Evolutionary conservation across 257 asterid species (phyloP).

Genomic region (Marsdenia floribunda): DNA sequence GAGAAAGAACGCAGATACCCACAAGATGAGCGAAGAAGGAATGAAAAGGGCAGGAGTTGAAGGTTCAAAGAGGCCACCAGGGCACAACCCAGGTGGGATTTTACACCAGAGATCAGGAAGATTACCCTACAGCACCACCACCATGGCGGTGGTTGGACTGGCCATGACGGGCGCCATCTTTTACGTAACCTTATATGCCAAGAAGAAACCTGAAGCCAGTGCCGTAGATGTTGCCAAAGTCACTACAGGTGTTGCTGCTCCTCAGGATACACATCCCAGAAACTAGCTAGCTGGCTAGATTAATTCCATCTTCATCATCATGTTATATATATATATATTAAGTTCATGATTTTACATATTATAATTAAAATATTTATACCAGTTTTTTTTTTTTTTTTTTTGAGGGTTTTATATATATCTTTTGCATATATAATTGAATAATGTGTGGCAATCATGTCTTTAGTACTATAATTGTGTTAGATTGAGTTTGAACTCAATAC

Average conservation of each 20-base stretch:
- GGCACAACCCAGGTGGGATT: conserved; percentile 50
- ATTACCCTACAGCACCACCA: background rate
- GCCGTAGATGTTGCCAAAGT: conserved; percentile 59
- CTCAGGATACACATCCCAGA: conserved; percentile 52
- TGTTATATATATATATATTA: no score
- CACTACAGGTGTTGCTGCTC: conserved; percentile 33
- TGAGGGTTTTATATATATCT: no score
- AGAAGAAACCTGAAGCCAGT: conserved; percentile 62
- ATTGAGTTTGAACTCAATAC: no score
- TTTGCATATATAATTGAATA: no score
- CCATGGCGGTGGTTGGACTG: conserved; percentile 37
- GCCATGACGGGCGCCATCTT: conserved; percentile 46
- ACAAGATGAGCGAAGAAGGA: conserved; percentile 76
- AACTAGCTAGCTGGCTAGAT: conserved; percentile 27
- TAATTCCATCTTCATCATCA: no score
- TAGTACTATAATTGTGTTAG: no score
- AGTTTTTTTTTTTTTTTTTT: no score
- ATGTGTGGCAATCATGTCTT: no score
- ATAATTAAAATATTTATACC: no score
- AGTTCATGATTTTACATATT: no score
- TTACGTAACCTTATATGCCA: conserved; percentile 56
- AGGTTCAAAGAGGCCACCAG: conserved; percentile 56
- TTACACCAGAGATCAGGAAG: conserved; percentile 29
- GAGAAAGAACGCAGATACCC: conserved; percentile 71
- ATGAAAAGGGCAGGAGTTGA: conserved; percentile 53